Conservation (phyloP, 2,329 filamentous ascomycete species). For the Aspergillus flavus region DNA sequence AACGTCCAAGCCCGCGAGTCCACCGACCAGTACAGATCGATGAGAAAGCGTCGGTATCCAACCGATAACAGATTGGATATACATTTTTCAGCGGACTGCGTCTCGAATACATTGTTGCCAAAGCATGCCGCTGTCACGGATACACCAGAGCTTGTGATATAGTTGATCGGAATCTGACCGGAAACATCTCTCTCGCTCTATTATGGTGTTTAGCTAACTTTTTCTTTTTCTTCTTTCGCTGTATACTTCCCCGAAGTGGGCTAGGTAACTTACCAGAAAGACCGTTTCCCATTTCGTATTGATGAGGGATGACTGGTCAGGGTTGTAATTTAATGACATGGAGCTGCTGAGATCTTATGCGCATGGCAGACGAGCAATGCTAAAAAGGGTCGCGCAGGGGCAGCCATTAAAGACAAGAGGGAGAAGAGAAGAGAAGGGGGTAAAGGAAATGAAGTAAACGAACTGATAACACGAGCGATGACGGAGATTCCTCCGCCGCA, state of each 20-base stretch:
- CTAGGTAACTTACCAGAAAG: slow-evolving; percentile 36
- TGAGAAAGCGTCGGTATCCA: slow-evolving; percentile 60
- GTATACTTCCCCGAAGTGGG: background rate
- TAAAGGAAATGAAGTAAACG: background rate
- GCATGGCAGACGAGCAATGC: slow-evolving; percentile 12
- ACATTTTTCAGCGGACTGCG: slow-evolving; percentile 55
- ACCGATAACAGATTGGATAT: slow-evolving; percentile 64
- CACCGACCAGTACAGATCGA: slow-evolving; percentile 68
- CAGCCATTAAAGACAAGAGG: background rate
- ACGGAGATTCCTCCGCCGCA: background rate
- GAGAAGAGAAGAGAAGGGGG: background rate
- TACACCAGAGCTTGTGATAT: slow-evolving; percentile 59
- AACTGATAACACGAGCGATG: background rate
- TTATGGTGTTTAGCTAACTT: slow-evolving; percentile 13
- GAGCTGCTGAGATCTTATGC: slow-evolving; percentile 14
- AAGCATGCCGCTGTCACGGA: slow-evolving; percentile 64
- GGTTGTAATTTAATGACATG: slow-evolving; percentile 48
- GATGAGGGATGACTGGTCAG: slow-evolving; percentile 37
- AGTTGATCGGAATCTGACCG: slow-evolving; percentile 64
- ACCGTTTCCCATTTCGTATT: slow-evolving; percentile 43
- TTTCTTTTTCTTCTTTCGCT: background rate
- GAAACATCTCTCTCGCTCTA: slow-evolving; percentile 66
- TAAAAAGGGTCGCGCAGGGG: background rate
- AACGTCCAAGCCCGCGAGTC: slow-evolving; percentile 58
- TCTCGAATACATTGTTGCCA: slow-evolving; percentile 54